Percentiles rank a stretch among this genome's conserved stretches.
Evolutionary conservation across 345 rosid species (phyloP).

Genomic region (Eutrema japonicum): DNA sequence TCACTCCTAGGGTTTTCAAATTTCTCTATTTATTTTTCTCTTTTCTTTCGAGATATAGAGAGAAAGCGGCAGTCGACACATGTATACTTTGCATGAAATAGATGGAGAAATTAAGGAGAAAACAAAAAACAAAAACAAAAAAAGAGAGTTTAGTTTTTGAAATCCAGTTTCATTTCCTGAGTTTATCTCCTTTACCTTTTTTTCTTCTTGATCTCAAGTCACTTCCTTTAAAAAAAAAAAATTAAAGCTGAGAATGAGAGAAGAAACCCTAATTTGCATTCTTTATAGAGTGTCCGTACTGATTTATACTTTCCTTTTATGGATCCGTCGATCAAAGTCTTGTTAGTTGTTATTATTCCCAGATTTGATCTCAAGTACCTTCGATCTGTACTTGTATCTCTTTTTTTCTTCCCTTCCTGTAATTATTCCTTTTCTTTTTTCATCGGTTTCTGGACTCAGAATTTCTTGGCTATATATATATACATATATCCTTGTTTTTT

Average conservation of each 20-base stretch:
- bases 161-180: constrained; percentile 23
- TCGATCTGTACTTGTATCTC: constrained; percentile 41
- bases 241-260: neutral
- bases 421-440: constrained; percentile 4
- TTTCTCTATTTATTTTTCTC: constrained; percentile 3
- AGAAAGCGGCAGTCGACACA: constrained; percentile 11
- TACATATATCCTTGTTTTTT: neutral
- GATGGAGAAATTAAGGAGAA: neutral
- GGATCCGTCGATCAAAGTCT: constrained; percentile 31
- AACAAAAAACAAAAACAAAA: neutral
- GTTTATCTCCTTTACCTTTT: constrained; percentile 12
- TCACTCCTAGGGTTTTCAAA: constrained; percentile 2
- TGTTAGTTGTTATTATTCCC: constrained; percentile 28
- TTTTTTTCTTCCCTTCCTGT: neutral
- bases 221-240: neutral
- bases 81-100: constrained; percentile 26
- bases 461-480: neutral
- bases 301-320: constrained; percentile 35
- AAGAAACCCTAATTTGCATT: constrained; percentile 39
- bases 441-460: constrained; percentile 27
- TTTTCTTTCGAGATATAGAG: neutral
- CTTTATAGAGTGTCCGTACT: constrained; percentile 23
- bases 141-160: neutral
- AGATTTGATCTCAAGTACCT: constrained; percentile 42
- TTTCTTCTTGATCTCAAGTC: constrained; percentile 12